These are phyloP conservation scores for Caloboletus firmus DNA, from an alignment of 1,284 basidiomycete genomes.

Conservation along the genomic window DNA sequence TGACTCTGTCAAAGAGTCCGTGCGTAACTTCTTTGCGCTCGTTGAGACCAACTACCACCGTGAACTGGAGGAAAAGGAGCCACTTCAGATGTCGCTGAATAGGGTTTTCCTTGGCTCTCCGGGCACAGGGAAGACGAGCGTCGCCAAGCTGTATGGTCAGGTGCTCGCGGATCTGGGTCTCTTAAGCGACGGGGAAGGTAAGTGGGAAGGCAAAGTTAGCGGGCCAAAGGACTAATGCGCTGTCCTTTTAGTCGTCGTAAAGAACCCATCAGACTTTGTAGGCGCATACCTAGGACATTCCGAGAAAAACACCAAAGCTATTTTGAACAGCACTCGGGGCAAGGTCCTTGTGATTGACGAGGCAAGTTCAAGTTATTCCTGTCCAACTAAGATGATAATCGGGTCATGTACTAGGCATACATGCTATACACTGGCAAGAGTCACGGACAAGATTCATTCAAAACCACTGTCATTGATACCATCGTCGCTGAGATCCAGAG, in stretches of 20 bases:
- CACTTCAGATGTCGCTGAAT: constrained; percentile 55
- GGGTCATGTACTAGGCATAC: constrained; percentile 49
- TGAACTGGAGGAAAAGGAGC: constrained; percentile 54
- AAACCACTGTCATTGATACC: constrained; percentile 67
- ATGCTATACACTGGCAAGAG: constrained; percentile 52
- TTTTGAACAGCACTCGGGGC: constrained; percentile 54
- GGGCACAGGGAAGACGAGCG: constrained; percentile 67
- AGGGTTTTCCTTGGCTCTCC: constrained; percentile 64
- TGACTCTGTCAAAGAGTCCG: constrained; percentile 50
- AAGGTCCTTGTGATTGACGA: constrained; percentile 71
- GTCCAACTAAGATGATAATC: background rate
- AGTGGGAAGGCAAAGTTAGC: background rate
- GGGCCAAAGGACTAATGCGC: background rate
- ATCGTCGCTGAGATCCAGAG: constrained; percentile 70
- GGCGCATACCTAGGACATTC: constrained; percentile 55
- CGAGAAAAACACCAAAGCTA: constrained; percentile 62
- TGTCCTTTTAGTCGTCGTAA: constrained; percentile 50
- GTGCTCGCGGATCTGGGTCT: constrained; percentile 57
- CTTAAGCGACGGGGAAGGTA: constrained; percentile 66
- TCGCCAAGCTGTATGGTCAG: constrained; percentile 60
- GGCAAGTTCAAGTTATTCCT: constrained; percentile 34
- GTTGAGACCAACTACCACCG: constrained; percentile 55
- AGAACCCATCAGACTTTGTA: constrained; percentile 65
- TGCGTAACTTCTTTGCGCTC: constrained; percentile 46
- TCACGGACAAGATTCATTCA: constrained; percentile 45